phyloP scores from a whole-genome alignment of 1,139 yeast species.

The Blastobotrys aristatus region DNA sequence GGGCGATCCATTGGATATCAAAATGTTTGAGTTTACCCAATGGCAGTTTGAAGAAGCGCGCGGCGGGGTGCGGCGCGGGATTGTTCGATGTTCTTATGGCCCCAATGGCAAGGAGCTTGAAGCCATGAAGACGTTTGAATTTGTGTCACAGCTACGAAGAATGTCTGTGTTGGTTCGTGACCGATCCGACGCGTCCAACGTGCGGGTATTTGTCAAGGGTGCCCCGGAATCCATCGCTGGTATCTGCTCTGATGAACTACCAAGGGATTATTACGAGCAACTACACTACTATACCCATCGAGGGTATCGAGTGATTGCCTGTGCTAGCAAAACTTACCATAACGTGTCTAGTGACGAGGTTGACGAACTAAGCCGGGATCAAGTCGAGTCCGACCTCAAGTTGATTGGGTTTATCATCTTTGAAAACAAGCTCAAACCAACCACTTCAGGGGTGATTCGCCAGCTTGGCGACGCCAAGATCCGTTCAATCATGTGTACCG shows the following conservation, averaged over 20 bases:
- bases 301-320: slow-evolving; percentile 93
- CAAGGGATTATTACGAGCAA: slow-evolving; percentile 65
- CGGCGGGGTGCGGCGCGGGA: slow-evolving; percentile 37
- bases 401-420: slow-evolving; percentile 88
- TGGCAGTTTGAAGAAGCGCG: slow-evolving; percentile 72
- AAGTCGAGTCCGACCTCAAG: slow-evolving; percentile 59
- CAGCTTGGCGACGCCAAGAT: slow-evolving; percentile 61
- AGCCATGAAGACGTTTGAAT: slow-evolving; percentile 72
- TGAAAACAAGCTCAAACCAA: slow-evolving; percentile 78
- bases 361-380: slow-evolving; percentile 45
- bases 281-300: slow-evolving; percentile 82
- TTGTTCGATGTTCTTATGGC: slow-evolving; percentile 36
- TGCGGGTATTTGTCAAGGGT: slow-evolving; percentile 72
- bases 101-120: slow-evolving; percentile 41
- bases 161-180: slow-evolving; percentile 73
- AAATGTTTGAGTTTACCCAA: slow-evolving; percentile 85
- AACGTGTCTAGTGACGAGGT: slow-evolving; percentile 35
- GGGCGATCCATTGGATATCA: slow-evolving; percentile 90
- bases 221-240: slow-evolving; percentile 95
- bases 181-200: slow-evolving; percentile 25
- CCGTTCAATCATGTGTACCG: slow-evolving; percentile 94
- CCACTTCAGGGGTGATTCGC: slow-evolving; percentile 58
- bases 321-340: slow-evolving; percentile 62
- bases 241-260: slow-evolving; percentile 68
- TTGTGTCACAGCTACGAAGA: slow-evolving; percentile 75